Conservation (phyloP, 2,329 filamentous ascomycete genomes). For the Stachybotrys echinatus region DNA sequence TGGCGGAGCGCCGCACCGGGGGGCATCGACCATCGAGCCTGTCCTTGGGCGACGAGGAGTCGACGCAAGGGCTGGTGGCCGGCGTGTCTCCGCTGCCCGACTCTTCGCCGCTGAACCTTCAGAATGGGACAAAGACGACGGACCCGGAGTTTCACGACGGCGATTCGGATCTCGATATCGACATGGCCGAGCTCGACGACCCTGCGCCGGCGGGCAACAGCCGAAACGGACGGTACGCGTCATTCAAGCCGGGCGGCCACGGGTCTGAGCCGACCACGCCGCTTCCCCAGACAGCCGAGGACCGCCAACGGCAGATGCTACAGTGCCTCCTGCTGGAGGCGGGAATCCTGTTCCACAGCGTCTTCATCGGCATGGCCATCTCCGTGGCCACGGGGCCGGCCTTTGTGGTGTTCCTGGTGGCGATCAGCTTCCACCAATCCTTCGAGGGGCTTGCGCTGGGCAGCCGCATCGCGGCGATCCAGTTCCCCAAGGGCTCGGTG, state of each 20-base stretch:
- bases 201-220: conserved; percentile 14
- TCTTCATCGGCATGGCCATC: conserved; percentile 84
- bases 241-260: conserved; percentile 19
- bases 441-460: conserved; percentile 86
- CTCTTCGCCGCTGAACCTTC: conserved; percentile 36
- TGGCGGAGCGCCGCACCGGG: conserved; percentile 31
- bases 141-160: conserved; percentile 32
- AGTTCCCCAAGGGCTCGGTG: conserved; percentile 66
- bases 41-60: conserved; percentile 44
- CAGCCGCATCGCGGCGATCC: conserved; percentile 76
- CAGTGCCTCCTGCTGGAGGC: conserved; percentile 78
- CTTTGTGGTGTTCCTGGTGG: conserved; percentile 74
- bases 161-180: conserved; percentile 54
- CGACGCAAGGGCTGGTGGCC: conserved; percentile 49
- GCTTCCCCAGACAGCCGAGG: conserved; percentile 38
- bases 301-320: conserved; percentile 62
- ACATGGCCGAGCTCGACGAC: conserved; percentile 54
- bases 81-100: conserved; percentile 54
- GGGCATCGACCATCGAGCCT: conserved; percentile 42
- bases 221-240: conserved; percentile 22
- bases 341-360: conserved; percentile 77
- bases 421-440: conserved; percentile 80
- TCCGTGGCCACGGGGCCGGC: conserved; percentile 75
- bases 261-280: conserved; percentile 15
- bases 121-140: conserved; percentile 18